Conservation (phyloP, 2,329 filamentous ascomycete genomes). For the Mycogone perniciosa region DNA sequence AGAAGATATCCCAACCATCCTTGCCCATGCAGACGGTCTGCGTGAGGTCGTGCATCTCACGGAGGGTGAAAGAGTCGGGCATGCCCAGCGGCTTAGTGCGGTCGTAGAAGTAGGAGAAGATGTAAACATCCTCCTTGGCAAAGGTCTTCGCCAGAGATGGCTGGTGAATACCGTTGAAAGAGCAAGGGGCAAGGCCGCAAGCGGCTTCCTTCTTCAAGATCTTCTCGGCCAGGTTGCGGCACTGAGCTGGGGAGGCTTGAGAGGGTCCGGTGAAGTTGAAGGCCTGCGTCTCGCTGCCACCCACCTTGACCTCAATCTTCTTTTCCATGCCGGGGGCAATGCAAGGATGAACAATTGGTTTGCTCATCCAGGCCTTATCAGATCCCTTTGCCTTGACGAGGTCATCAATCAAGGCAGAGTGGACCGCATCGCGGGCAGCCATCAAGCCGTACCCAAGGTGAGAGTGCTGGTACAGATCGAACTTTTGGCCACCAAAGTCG, state of each 20-base stretch:
- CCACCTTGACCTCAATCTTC: slow-evolving; percentile 65
- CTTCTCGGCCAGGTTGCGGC: slow-evolving; percentile 82
- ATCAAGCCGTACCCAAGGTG: slow-evolving; percentile 96
- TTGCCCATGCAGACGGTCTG: slow-evolving; percentile 78
- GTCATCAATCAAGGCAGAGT: slow-evolving; percentile 67
- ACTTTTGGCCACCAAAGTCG: slow-evolving; percentile 81
- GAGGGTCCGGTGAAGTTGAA: slow-evolving; percentile 86
- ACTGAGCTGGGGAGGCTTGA: slow-evolving; percentile 72
- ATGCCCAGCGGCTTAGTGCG: slow-evolving; percentile 90
- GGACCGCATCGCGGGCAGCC: slow-evolving; percentile 83
- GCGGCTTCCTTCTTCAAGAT: slow-evolving; percentile 80
- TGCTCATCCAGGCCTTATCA: slow-evolving; percentile 60
- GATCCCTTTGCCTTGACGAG: slow-evolving; percentile 57
- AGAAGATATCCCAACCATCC: slow-evolving; percentile 73
- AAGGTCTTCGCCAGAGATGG: slow-evolving; percentile 91
- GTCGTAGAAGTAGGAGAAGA: slow-evolving; percentile 98
- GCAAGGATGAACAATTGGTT: slow-evolving; percentile 76
- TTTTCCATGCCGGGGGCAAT: slow-evolving; percentile 74
- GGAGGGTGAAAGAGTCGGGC: slow-evolving; percentile 93
- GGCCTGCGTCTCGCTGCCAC: slow-evolving; percentile 42
- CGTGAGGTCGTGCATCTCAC: slow-evolving; percentile 81
- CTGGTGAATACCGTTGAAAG: slow-evolving; percentile 96
- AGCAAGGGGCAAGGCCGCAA: slow-evolving; percentile 84
- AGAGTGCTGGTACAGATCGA: slow-evolving; percentile 94
- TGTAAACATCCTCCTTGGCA: slow-evolving; percentile 81